Percentiles rank a stretch among this genome's conserved stretches.
These are phyloP conservation scores for Metschnikowia proteae DNA, from an alignment of 805 yeast species.

Conservation along the genomic window DNA sequence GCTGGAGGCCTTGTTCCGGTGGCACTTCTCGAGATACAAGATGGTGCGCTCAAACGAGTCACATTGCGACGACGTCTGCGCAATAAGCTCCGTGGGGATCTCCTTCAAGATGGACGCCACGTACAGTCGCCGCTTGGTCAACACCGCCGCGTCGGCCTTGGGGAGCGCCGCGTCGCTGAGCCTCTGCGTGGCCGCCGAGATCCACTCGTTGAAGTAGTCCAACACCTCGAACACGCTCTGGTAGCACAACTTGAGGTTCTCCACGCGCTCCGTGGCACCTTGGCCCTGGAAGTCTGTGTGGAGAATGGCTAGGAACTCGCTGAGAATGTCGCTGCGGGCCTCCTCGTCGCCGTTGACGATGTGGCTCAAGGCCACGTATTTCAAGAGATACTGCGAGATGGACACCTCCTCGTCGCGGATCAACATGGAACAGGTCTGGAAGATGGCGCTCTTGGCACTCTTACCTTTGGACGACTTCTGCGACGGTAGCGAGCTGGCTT, in stretches of 20 bases:
- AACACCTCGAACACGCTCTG: slow-evolving; percentile 72
- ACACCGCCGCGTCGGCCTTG: slow-evolving; percentile 16
- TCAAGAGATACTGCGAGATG: slow-evolving; percentile 67
- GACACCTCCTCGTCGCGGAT: slow-evolving; percentile 68
- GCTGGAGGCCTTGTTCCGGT: slow-evolving; percentile 34
- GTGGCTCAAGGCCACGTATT: slow-evolving; percentile 68
- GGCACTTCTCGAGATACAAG: slow-evolving; percentile 76
- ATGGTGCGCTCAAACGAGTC: slow-evolving; percentile 86
- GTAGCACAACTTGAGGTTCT: slow-evolving; percentile 60
- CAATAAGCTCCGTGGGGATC: slow-evolving; percentile 69
- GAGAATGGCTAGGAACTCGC: slow-evolving; percentile 61
- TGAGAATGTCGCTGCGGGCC: slow-evolving; percentile 42
- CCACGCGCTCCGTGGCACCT: slow-evolving; percentile 48
- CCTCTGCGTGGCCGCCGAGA: slow-evolving; percentile 35
- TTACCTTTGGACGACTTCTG: slow-evolving; percentile 11
- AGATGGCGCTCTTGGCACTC: slow-evolving; percentile 35
- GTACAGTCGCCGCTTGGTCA: slow-evolving; percentile 25
- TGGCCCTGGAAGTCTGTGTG: slow-evolving; percentile 37
- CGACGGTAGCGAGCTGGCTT: slow-evolving; percentile 7
- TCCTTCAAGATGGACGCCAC: slow-evolving; percentile 48
- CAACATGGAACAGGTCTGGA: slow-evolving; percentile 59
- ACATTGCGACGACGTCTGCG: slow-evolving; percentile 75
- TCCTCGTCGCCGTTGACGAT: slow-evolving; percentile 45
- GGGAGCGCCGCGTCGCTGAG: slow-evolving; percentile 23
- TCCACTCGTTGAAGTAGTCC: slow-evolving; percentile 84